Evolutionary conservation across 345 rosid species (phyloP).

Genomic region (Abelmoschus esculentus): DNA sequence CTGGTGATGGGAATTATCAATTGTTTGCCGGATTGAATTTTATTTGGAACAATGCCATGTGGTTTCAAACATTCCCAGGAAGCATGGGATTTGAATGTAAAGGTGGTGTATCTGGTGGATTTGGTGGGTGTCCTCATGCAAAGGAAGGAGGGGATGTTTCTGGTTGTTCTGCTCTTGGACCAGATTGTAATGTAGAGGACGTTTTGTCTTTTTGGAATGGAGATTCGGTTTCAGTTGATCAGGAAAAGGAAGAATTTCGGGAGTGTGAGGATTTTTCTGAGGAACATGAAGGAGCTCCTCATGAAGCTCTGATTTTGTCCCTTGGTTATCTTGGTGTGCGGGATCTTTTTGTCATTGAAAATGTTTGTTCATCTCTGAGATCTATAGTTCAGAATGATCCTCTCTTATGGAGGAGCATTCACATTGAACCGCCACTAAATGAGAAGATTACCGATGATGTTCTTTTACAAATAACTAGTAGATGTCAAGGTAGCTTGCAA

Average conservation of each 20-base stretch:
- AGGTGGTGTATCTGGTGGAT: conserved; percentile 21
- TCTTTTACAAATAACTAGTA: conserved; percentile 52
- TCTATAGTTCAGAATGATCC: conserved; percentile 50
- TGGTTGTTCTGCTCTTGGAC: conserved; percentile 13
- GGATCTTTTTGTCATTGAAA: conserved; percentile 67
- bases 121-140: conserved; percentile 19
- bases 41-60: conserved; percentile 83
- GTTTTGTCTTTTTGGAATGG: conserved; percentile 24
- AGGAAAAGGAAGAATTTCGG: conserved; percentile 16
- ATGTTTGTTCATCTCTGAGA: conserved; percentile 57
- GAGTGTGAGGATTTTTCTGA: conserved; percentile 22
- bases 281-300: conserved; percentile 39
- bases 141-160: conserved; percentile 35
- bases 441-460: conserved; percentile 84
- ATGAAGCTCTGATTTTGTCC: conserved; percentile 47
- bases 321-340: conserved; percentile 54
- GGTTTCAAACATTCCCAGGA: conserved; percentile 48
- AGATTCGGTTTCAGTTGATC: conserved; percentile 18
- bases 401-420: conserved; percentile 65
- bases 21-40: conserved; percentile 71
- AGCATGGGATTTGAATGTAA: conserved; percentile 22
- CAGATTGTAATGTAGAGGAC: conserved; percentile 32
- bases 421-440: conserved; percentile 68
- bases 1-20: conserved; percentile 41
- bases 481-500: conserved; percentile 74